Conservation (phyloP, 1,284 basidiomycete species). For the Trametes pubescens region DNA sequence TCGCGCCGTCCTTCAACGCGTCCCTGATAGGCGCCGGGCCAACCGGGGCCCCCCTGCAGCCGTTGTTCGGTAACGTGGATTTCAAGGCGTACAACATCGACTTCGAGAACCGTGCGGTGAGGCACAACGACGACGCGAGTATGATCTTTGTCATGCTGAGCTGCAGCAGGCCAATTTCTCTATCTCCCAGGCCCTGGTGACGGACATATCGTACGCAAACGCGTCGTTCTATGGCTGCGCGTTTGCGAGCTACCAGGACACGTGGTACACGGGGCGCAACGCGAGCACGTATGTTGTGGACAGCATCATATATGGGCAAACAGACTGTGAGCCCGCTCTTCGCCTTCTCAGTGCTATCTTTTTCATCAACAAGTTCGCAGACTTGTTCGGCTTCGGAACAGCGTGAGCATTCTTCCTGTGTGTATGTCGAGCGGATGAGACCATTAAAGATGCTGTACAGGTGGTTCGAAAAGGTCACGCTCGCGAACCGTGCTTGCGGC, state of each 20-base stretch:
- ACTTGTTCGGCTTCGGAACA: slow-evolving; percentile 45
- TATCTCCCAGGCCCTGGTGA: slow-evolving; percentile 67
- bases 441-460: slow-evolving; percentile 41
- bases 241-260: slow-evolving; percentile 72
- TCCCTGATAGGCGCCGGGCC: slow-evolving; percentile 64
- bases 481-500: slow-evolving; percentile 69
- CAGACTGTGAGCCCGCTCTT: slow-evolving; percentile 58
- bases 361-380: slow-evolving; percentile 8
- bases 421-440: not conserved
- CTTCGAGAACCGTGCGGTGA: slow-evolving; percentile 70
- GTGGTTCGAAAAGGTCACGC: slow-evolving; percentile 66
- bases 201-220: slow-evolving; percentile 66
- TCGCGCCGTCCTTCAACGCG: slow-evolving; percentile 57
- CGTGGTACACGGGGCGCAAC: slow-evolving; percentile 69
- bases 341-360: not conserved
- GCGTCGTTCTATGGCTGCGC: slow-evolving; percentile 74
- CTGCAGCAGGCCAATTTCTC: slow-evolving; percentile 58
- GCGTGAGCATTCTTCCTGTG: slow-evolving; percentile 49
- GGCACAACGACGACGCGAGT: slow-evolving; percentile 27
- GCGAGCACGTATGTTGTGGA: slow-evolving; percentile 68
- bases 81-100: slow-evolving; percentile 75
- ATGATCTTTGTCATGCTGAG: not conserved
- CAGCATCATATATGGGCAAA: slow-evolving; percentile 68
- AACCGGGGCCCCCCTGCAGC: slow-evolving; percentile 62
- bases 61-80: slow-evolving; percentile 61